phyloP scores from a whole-genome alignment of 768 basidiomycete species.

The Xerocomellus amylosporus region DNA sequence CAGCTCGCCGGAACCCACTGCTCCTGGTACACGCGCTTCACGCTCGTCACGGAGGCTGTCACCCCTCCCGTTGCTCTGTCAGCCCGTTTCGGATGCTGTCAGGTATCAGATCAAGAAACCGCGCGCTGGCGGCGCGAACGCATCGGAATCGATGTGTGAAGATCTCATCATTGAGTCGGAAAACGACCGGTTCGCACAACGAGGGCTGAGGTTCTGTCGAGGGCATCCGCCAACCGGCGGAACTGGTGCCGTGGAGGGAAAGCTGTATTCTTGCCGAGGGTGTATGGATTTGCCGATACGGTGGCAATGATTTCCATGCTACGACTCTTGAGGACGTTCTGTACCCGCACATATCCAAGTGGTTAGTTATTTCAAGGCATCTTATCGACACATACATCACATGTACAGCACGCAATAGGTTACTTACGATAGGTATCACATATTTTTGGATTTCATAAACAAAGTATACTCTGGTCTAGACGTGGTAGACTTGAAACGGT shows the following conservation, averaged over 20 bases:
- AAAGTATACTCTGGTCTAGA: background rate
- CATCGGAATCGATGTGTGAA: slow-evolving; percentile 19
- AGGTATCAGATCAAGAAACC: slow-evolving; percentile 28
- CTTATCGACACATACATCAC: slow-evolving; percentile 22
- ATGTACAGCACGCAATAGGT: slow-evolving; percentile 24
- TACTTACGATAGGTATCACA: slow-evolving; percentile 22
- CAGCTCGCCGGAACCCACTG: background rate
- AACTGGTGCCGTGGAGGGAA: slow-evolving; percentile 16
- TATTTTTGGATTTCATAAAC: slow-evolving; percentile 14
- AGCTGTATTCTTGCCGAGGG: slow-evolving; percentile 18
- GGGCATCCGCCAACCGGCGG: slow-evolving; percentile 13
- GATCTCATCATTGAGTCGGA: slow-evolving; percentile 11
- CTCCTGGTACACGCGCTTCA: slow-evolving; percentile 1
- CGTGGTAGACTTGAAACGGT: background rate
- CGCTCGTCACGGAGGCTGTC: slow-evolving; percentile 18
- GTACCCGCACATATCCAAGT: background rate
- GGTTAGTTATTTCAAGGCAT: slow-evolving; percentile 25
- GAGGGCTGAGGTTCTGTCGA: slow-evolving; percentile 14
- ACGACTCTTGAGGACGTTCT: background rate
- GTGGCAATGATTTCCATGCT: slow-evolving; percentile 21
- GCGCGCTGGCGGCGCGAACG: background rate
- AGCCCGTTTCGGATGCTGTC: slow-evolving; percentile 33
- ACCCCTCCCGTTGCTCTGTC: slow-evolving; percentile 33
- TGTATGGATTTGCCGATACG: slow-evolving; percentile 17
- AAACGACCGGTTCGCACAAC: slow-evolving; percentile 18